Evolutionary conservation across 2,329 filamentous ascomycete genomes (phyloP).

Genomic region (Ophiostoma montium): DNA sequence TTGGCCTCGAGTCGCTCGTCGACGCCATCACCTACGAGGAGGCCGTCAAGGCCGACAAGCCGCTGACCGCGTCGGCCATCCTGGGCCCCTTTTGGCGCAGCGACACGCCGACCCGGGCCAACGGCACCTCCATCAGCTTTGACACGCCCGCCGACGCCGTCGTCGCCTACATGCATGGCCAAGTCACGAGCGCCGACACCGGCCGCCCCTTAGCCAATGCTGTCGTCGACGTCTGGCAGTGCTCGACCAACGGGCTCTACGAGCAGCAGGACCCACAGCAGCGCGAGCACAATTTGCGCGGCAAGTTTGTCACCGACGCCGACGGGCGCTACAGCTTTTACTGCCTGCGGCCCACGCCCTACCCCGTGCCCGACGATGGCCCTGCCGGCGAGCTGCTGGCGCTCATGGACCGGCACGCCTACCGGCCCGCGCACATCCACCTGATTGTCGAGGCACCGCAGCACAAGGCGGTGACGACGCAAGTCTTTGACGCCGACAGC

Average conservation of each 20-base stretch:
- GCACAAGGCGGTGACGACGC: constrained; percentile 56
- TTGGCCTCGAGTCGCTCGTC: constrained; percentile 46
- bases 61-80: constrained; percentile 40
- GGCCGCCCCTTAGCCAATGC: constrained; percentile 40
- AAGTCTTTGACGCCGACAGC: constrained; percentile 50
- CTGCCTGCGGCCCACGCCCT: constrained; percentile 45
- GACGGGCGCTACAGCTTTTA: constrained; percentile 50
- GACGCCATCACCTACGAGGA: constrained; percentile 52
- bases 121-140: constrained; percentile 40
- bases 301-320: constrained; percentile 22
- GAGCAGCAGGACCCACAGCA: constrained; percentile 52
- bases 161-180: constrained; percentile 41
- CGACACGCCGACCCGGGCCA: constrained; percentile 41
- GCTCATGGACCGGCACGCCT: constrained; percentile 23
- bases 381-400: constrained; percentile 21
- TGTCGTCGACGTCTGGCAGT: constrained; percentile 50
- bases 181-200: constrained; percentile 23
- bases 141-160: constrained; percentile 24
- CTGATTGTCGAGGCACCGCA: constrained; percentile 32
- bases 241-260: constrained; percentile 44
- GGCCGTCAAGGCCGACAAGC: constrained; percentile 22
- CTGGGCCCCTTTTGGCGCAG: constrained; percentile 54
- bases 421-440: constrained; percentile 26
- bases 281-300: constrained; percentile 12
- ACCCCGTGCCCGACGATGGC: constrained; percentile 23